Evolutionary conservation across 2,329 filamentous ascomycete genomes (phyloP), one percentile per base, ranked within the genome.

Genomic region (Beauveria varroae): DNA sequence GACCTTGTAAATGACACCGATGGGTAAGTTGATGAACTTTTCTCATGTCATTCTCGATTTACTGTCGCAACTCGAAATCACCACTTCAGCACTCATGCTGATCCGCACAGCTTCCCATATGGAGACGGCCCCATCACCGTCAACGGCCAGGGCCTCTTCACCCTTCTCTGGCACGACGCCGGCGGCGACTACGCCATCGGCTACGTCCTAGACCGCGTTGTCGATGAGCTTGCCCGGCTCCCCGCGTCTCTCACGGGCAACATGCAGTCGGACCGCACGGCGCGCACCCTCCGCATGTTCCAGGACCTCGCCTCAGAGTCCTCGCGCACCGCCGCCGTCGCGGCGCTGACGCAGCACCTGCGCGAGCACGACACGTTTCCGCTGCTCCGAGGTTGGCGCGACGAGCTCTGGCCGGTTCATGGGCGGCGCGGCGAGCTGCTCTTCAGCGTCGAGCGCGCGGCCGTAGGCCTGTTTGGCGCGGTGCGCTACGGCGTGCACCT

Each of bases 401-500:
- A 90, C 68, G 92, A 96, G 74, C 75, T 86, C 18, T 96, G 91
- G 77, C 87, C 91, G 0, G 84, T 96, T 8, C 95, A 91, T 68
- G 84, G 82, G 1, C 82, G 81, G 16, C 81, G 82, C 37, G 79
- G 81, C 40, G 79, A 84, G 64, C 70, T 90, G 9, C 75, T 93
- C 3, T 88, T 90, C 71, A 88, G 83, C 71, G 84, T 93, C 71
- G 92, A 96, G 73, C 81, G 92, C n/a, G 80, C 83, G 18, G 91
- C 88, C 6, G 84, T 84, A 61, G 84, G 87, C 0, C 76, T 96
- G 9, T 86, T 96, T 53, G 92, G 91, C 1, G 80, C 89, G 1
- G 84, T 88, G 66, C 86, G 87, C 8, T 96, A 92, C 70, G 92
- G 91, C 22, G 85, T 92, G 37, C 90, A 96, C 72, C 85, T 96